phyloP scores from a whole-genome alignment of 2,329 filamentous ascomycete genomes.

The Beauveria varroae region DNA sequence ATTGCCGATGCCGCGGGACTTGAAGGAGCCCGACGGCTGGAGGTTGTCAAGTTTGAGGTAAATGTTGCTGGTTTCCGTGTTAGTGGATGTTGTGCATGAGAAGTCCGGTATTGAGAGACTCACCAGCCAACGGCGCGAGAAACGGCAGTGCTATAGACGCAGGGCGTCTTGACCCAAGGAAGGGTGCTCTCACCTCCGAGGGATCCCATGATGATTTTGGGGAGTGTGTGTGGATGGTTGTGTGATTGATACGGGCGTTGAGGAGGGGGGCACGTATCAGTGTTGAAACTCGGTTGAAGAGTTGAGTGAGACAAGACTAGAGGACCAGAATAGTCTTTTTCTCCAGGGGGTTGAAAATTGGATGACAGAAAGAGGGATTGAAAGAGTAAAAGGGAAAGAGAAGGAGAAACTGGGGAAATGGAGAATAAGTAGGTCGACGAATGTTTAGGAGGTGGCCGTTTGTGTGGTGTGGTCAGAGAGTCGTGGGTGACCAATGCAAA shows the following conservation, averaged over 20 bases:
- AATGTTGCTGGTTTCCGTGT: conserved; percentile 50
- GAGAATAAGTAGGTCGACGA: conserved; percentile 8
- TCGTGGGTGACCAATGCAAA: not conserved
- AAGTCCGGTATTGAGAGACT: conserved; percentile 18
- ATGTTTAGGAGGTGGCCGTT: conserved; percentile 9
- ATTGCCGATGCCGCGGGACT: conserved; percentile 70
- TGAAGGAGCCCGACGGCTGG: conserved; percentile 81
- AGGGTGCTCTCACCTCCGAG: conserved; percentile 29
- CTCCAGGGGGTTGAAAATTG: not conserved
- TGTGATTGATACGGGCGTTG: conserved; percentile 6
- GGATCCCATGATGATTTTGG: conserved; percentile 31
- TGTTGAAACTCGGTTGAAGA: conserved; percentile 12
- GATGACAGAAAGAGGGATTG: not conserved
- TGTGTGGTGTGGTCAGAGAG: conserved; percentile 3
- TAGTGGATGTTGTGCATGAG: conserved; percentile 17
- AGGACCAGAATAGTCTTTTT: not conserved
- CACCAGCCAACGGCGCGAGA: conserved; percentile 68
- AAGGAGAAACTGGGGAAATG: not conserved
- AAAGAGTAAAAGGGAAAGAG: not conserved
- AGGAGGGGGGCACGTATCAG: conserved; percentile 10
- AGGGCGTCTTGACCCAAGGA: conserved; percentile 66
- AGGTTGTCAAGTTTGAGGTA: conserved; percentile 81
- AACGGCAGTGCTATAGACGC: conserved; percentile 58
- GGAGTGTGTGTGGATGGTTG: not conserved
- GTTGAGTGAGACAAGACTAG: conserved; percentile 5